Evolutionary conservation across 768 basidiomycete species (phyloP), one percentile per base, ranked within the genome.

Genomic region (Auriscalpium orientale): DNA sequence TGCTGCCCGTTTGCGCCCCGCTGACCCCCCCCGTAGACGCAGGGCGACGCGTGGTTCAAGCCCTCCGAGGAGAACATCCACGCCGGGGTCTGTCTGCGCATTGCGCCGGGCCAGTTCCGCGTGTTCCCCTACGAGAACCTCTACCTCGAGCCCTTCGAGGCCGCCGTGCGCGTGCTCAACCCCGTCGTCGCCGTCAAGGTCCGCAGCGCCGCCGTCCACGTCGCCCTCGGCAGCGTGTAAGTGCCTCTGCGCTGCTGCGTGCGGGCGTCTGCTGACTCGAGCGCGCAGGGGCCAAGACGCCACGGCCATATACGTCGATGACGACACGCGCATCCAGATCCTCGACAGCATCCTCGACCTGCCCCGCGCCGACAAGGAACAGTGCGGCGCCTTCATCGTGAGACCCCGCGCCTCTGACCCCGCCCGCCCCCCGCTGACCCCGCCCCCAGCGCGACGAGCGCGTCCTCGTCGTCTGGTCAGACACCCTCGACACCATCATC

Each of bases 321-420:
- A 70, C 54, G 83, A 92, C 66, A 94, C 91, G 1, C 85, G 90
- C 7, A 94, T 95, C 52, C 92, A 95, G 70, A 83, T 95, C 55
- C 68, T 95, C 22, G 85, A 89, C 56, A 80, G 80, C 15, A 82
- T 94, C 62, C 64, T 67, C 52, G 76, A 80, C 55, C 73, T 95
- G 44, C 81, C 85, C 7, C 78, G 79, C 43, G 91, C 91, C 8
- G 89, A 94, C 66, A 94, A 93, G 73, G 91, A 94, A 66, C 91
- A 94, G 64, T 91, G 87, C 50, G 92, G 85, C 18, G 92, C 92
- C 12, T 95, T 95, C 67, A 78, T 92, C 53, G 89, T 87, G 67
- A 65, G 80, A 76, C 28, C 12, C 21, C 5, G n/a, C 36, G 35
- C 50, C 55, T 18, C 2, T 28, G 48, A 15, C 15, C 28, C 15